These are phyloP conservation scores for Alternaria gansuensis DNA, from an alignment of 2,329 filamentous ascomycete genomes.

Conservation along the genomic window DNA sequence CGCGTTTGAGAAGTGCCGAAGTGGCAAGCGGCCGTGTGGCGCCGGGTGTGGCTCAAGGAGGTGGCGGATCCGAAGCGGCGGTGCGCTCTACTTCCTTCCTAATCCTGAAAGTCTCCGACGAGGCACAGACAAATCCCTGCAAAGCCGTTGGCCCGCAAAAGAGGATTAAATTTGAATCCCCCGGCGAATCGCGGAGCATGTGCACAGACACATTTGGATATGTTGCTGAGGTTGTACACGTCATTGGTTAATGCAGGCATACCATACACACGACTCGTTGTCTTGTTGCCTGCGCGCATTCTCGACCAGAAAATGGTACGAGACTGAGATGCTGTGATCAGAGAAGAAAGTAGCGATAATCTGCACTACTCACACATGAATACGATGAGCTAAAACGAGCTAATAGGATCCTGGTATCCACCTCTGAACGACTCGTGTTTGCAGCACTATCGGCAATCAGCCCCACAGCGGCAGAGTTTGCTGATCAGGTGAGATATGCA, in stretches of 20 bases:
- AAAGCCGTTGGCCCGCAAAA: not conserved
- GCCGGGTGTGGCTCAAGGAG: not conserved
- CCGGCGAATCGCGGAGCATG: not conserved
- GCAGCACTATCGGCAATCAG: not conserved
- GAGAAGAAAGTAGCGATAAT: not conserved
- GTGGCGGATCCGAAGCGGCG: not conserved
- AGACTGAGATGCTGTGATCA: not conserved
- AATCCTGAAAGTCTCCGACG: constrained; percentile 1
- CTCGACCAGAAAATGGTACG: not conserved
- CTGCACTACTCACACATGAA: not conserved
- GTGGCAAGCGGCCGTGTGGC: not conserved
- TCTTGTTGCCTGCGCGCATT: not conserved
- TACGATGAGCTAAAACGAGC: not conserved
- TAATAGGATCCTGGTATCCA: not conserved
- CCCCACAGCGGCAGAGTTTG: not conserved
- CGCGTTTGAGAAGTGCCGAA: not conserved
- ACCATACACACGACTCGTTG: not conserved
- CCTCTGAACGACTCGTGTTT: not conserved
- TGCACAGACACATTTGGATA: not conserved
- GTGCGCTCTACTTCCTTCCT: not conserved
- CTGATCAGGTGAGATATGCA: not conserved
- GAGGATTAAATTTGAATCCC: not conserved
- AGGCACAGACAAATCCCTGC: not conserved
- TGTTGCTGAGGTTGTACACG: not conserved
- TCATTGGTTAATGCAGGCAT: not conserved